Base-by-base conservation (phyloP, 768 basidiomycete species). In the Chalciporus sphaerocephalus region DNA sequence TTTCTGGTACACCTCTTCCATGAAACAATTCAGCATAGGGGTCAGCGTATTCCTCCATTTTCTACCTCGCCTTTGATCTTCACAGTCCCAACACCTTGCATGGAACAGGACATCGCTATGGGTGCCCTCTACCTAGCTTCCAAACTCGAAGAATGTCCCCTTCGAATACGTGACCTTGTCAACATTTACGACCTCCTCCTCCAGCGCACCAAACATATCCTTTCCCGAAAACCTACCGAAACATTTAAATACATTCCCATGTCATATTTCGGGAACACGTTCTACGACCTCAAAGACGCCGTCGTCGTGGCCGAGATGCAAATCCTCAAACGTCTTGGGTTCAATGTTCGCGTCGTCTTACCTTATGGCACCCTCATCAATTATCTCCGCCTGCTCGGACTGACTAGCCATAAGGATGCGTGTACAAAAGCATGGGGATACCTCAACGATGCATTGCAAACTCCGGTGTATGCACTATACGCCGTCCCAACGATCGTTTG, bases 251-350 rank as follows among this genome's bases (percentile, higher is more conserved):
- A 93, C 66, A 67, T 75, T 3, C 85, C 91, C 11, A 94, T 92
- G 89, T 83, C 87, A 15, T 94, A 92, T 68, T 93, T 90, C 63
- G 83, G 88, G 12, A 78, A 76, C 57, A 84, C 82, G 2, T 98
- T 95, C 59, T 97, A 97, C 70, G 90, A 94, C 51, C 75, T 92
- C 65, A 97, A 95, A 61, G 96, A 99, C 60, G 85, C 88, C 6
- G 72, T 97, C 39, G 92, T 97, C 17, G 86, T 94, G 12, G 83
- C 87, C 2, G 96, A 99, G 67, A 98, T 98, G 92, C 96, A 99
- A 63, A 79, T 98, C 17, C 75, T 99, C 53, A 99, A 99, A 67
- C 78, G 95, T 18, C 76, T 99, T 10, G 95, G 91, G 1, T 99
- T 98, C 70, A 89, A 97, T 58, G 90, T 95, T 32, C 85, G 90